Conservation (phyloP, 768 basidiomycete genomes). For the Leccinum pellstonianum region DNA sequence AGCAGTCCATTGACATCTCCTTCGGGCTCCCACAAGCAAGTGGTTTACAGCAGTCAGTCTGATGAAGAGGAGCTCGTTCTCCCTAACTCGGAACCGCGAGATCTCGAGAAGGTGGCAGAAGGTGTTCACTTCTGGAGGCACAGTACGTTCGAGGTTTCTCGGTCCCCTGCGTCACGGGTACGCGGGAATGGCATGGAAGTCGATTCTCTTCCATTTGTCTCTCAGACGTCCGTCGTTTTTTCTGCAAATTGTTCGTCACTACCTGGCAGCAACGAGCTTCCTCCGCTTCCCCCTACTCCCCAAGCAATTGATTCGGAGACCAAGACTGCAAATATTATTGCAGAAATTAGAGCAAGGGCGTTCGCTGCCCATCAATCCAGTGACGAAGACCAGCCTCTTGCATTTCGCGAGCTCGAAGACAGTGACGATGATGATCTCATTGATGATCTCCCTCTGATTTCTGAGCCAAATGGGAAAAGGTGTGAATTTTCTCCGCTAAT, state of each 20-base stretch:
- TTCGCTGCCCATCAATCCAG: slow-evolving; percentile 46
- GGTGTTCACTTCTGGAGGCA: slow-evolving; percentile 46
- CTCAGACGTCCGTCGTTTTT: slow-evolving; percentile 15
- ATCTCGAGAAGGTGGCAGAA: slow-evolving; percentile 34
- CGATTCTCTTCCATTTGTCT: slow-evolving; percentile 9
- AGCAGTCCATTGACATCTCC: slow-evolving; percentile 15
- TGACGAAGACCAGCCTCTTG: slow-evolving; percentile 39
- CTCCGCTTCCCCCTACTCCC: slow-evolving; percentile 32
- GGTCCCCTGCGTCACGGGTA: not conserved
- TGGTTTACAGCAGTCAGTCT: slow-evolving; percentile 66
- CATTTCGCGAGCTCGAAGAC: slow-evolving; percentile 46
- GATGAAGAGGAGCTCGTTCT: slow-evolving; percentile 57
- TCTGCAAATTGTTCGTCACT: slow-evolving; percentile 23
- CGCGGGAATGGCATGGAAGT: slow-evolving; percentile 20
- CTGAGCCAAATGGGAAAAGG: slow-evolving; percentile 9
- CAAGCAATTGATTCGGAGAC: slow-evolving; percentile 30
- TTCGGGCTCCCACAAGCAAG: slow-evolving; percentile 26
- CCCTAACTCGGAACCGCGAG: slow-evolving; percentile 24
- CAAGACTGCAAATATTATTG: slow-evolving; percentile 60
- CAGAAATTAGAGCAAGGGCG: slow-evolving; percentile 62
- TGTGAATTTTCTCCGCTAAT: slow-evolving; percentile 2
- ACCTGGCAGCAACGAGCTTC: slow-evolving; percentile 20
- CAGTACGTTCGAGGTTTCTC: slow-evolving; percentile 25
- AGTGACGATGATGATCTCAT: slow-evolving; percentile 49
- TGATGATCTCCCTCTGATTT: slow-evolving; percentile 19